These are phyloP conservation scores for Buddleja alternifolia DNA, from an alignment of 257 asterid species.

Conservation along the genomic window DNA sequence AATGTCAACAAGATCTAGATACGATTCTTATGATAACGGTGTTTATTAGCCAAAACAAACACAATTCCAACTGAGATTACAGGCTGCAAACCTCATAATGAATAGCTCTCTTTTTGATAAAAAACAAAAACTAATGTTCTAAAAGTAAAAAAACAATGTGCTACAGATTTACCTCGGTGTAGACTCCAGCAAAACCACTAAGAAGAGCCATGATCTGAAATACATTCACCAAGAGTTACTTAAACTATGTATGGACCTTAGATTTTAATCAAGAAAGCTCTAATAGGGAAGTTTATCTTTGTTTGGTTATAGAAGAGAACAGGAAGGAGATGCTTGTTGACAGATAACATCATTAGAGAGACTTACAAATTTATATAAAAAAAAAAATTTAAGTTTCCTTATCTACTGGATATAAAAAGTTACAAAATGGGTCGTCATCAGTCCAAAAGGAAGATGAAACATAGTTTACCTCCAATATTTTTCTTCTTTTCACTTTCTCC, in stretches of 20 bases:
- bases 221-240: conserved; percentile 28
- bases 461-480: background rate
- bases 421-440: background rate
- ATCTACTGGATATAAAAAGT: background rate
- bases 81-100: conserved; percentile 18
- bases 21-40: conserved; percentile 1
- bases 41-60: conserved; percentile 22
- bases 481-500: conserved; percentile 9
- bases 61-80: conserved; percentile 5
- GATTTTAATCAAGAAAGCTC: conserved; percentile 20
- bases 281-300: background rate
- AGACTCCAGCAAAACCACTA: conserved; percentile 99
- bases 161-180: conserved; percentile 81
- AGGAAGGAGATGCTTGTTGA: background rate
- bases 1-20: conserved; percentile 16
- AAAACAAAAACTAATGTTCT: conserved; percentile 13
- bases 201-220: conserved; percentile 97
- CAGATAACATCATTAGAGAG: background rate
- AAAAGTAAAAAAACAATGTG: conserved; percentile 16
- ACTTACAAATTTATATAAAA: background rate
- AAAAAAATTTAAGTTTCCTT: background rate
- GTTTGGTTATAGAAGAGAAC: conserved; percentile 10
- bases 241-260: conserved; percentile 5
- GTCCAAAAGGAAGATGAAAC: background rate
- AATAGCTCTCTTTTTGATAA: background rate